These are phyloP conservation scores for Penicillium canariense DNA, from an alignment of 495 filamentous ascomycete species.

Conservation along the genomic window DNA sequence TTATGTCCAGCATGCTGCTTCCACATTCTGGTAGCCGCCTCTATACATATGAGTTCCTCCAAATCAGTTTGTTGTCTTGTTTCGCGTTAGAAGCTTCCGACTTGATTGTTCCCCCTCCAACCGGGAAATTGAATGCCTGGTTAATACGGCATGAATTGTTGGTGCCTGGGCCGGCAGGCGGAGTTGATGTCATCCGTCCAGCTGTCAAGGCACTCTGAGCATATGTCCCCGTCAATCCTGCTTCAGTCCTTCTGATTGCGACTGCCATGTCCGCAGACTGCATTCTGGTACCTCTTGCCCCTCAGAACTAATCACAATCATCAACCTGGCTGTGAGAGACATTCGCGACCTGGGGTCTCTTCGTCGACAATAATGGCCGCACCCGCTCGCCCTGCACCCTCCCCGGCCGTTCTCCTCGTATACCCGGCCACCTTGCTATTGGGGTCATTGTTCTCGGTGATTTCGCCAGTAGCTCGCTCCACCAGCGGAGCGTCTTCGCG, in stretches of 20 bases:
- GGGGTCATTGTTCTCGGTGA: constrained; percentile 73
- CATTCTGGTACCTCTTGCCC: background rate
- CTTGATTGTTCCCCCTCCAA: too few relatives aligned
- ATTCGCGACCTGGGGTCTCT: constrained; percentile 3
- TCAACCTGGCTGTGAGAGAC: background rate
- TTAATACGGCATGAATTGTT: constrained; percentile 5
- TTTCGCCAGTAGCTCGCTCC: constrained; percentile 63
- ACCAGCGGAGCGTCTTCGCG: constrained; percentile 20
- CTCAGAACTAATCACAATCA: background rate
- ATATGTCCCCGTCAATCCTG: constrained; percentile 7
- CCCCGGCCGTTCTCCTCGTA: constrained; percentile 48
- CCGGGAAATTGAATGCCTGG: background rate
- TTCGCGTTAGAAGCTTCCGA: too few relatives aligned
- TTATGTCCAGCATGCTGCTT: too few relatives aligned
- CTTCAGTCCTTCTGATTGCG: background rate
- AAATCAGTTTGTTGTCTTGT: too few relatives aligned
- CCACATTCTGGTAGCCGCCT: too few relatives aligned
- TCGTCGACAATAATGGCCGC: constrained; percentile 22
- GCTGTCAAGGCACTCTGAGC: background rate
- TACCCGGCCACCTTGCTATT: constrained; percentile 77
- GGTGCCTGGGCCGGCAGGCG: constrained; percentile 20
- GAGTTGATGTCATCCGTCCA: constrained; percentile 23
- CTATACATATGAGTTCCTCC: too few relatives aligned
- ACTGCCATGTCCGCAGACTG: background rate
- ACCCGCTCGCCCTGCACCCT: constrained; percentile 20